Evolutionary conservation across 306 rosid genomes (phyloP).

Genomic region (Oxytropis ochrocephala): DNA sequence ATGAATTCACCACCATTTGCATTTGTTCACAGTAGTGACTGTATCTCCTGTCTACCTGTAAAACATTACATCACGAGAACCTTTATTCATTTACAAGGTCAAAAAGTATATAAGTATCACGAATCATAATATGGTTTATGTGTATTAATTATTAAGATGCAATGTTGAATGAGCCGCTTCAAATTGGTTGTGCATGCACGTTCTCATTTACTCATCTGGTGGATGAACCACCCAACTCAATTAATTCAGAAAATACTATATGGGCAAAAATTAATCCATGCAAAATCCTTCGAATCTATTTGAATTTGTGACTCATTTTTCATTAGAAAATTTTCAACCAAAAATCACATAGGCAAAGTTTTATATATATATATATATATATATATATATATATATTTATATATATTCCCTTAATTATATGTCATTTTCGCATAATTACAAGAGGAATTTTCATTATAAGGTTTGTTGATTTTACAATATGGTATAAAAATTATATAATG

Average conservation of each 20-base stretch:
- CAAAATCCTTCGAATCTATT: conserved; percentile 15
- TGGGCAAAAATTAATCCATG: conserved; percentile 1
- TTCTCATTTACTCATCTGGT: conserved; percentile 3
- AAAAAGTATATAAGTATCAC: too few species aligned
- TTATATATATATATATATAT: too few species aligned
- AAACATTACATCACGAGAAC: neutral
- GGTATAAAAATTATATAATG: neutral
- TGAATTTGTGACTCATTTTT: neutral
- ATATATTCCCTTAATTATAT: too few species aligned
- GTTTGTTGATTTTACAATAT: neutral
- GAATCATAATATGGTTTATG: neutral
- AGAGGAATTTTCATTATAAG: neutral
- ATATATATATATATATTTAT: too few species aligned
- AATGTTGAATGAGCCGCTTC: neutral
- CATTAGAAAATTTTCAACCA: neutral
- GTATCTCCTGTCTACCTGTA: conserved; percentile 89
- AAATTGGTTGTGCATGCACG: conserved; percentile 5
- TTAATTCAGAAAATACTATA: neutral
- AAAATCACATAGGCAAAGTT: neutral
- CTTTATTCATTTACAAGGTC: neutral
- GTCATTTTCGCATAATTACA: too few species aligned
- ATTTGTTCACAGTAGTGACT: conserved; percentile 89
- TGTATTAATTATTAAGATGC: neutral
- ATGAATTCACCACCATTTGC: conserved; percentile 94
- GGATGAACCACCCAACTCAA: neutral